Evolutionary conservation across 768 basidiomycete species (phyloP).

Genomic region (Mycena indigotica): DNA sequence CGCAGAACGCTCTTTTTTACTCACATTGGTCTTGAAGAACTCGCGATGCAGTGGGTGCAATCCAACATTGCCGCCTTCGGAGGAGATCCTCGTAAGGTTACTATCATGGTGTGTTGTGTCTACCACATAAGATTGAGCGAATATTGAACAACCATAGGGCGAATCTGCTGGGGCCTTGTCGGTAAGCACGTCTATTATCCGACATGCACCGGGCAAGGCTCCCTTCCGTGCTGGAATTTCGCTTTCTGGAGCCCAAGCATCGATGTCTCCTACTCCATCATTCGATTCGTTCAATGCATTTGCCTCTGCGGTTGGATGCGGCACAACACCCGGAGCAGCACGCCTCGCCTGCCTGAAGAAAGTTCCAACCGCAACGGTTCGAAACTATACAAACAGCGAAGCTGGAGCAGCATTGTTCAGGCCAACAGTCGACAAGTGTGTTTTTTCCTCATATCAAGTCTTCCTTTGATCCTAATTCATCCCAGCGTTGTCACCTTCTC

Average conservation of each 20-base stretch:
- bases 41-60: slow-evolving; percentile 42
- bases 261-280: background rate
- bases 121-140: background rate
- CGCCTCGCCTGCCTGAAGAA: slow-evolving; percentile 27
- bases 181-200: background rate
- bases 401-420: slow-evolving; percentile 1
- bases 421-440: slow-evolving; percentile 16
- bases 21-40: slow-evolving; percentile 4
- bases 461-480: background rate
- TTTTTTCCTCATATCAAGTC: background rate
- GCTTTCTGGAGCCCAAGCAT: slow-evolving; percentile 11
- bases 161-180: slow-evolving; percentile 16
- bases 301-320: slow-evolving; percentile 20
- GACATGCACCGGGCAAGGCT: slow-evolving; percentile 5
- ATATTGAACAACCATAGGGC: background rate
- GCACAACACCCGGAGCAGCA: slow-evolving; percentile 18
- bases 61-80: slow-evolving; percentile 49
- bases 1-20: background rate
- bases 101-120: slow-evolving; percentile 24
- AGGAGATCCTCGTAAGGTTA: slow-evolving; percentile 39
- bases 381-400: slow-evolving; percentile 20
- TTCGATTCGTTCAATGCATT: slow-evolving; percentile 20
- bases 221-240: slow-evolving; percentile 19
- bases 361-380: slow-evolving; percentile 23
- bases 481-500: slow-evolving; percentile 11